A percentile compares a stretch with the other conserved stretches of the same genome.
phyloP scores from a whole-genome alignment of 306 rosid species.

The Pueraria montana region DNA sequence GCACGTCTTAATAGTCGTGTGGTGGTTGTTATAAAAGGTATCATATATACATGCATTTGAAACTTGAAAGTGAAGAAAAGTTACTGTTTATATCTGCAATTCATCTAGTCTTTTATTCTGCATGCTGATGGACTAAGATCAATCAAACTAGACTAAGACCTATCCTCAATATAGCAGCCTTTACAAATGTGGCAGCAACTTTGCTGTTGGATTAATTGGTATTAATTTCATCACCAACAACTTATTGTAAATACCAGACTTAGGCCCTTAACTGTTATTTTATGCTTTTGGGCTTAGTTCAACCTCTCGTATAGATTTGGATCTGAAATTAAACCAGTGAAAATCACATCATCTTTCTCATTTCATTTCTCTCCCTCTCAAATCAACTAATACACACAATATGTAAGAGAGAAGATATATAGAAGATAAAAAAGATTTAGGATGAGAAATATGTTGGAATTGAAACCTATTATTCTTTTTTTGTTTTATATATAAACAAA shows the following conservation, averaged over 20 bases:
- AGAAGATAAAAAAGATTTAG: not conserved
- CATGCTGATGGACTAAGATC: slow-evolving; percentile 14
- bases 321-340: too few relatives aligned
- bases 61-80: not conserved
- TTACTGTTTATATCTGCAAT: not conserved
- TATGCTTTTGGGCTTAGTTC: not conserved
- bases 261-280: not conserved
- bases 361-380: too few relatives aligned
- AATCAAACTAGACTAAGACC: not conserved
- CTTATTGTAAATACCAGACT: not conserved
- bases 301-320: too few relatives aligned
- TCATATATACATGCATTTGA: not conserved
- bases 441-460: not conserved
- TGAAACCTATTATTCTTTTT: too few relatives aligned
- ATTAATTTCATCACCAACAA: not conserved
- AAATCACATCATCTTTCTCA: too few relatives aligned
- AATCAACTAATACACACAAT: too few relatives aligned
- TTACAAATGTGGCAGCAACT: slow-evolving; percentile 4
- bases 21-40: not conserved
- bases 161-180: not conserved
- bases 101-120: not conserved
- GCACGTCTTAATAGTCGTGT: not conserved
- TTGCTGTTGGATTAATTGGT: not conserved
- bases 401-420: not conserved
- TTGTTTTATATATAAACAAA: too few relatives aligned